Conservation (phyloP, 116 monocot genomes). For the Phalaenopsis hybrid region DNA sequence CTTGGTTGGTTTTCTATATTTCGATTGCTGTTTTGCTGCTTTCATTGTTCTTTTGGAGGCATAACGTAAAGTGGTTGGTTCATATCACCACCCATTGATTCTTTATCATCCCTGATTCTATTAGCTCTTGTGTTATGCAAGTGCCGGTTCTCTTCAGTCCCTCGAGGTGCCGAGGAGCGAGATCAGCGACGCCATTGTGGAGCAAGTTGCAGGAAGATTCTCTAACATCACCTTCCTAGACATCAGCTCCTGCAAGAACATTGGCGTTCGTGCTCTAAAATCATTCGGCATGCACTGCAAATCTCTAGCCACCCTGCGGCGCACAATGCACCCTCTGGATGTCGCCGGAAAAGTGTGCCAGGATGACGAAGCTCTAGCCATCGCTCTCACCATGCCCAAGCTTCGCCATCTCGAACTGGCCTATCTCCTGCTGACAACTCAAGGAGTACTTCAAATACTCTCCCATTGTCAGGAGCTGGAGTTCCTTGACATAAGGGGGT, state of each 20-base stretch:
- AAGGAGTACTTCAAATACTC: conserved; percentile 61
- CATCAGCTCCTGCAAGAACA: conserved; percentile 80
- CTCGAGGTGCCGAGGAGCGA: conserved; percentile 74
- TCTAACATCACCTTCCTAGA: conserved; percentile 74
- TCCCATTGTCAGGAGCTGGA: conserved; percentile 61
- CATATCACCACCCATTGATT: background rate
- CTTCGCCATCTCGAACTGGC: conserved; percentile 73
- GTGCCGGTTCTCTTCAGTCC: conserved; percentile 59
- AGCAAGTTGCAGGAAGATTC: conserved; percentile 57
- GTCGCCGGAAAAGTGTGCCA: conserved; percentile 61
- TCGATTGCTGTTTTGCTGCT: background rate
- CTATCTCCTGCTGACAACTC: conserved; percentile 53
- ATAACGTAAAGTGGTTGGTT: background rate
- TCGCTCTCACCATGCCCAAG: conserved; percentile 70
- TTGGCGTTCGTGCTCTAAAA: conserved; percentile 60
- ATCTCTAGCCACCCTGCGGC: conserved; percentile 43
- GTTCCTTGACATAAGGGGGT: conserved; percentile 72
- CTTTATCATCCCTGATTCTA: background rate
- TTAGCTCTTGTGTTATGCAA: conserved; percentile 33
- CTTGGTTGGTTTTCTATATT: too few species aligned
- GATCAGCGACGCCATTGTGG: conserved; percentile 62
- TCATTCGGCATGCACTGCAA: conserved; percentile 75
- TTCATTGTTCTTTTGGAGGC: background rate
- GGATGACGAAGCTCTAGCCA: conserved; percentile 90
- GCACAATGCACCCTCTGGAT: conserved; percentile 68